These are phyloP conservation scores for Magnusiomyces clavatus DNA, from an alignment of 1,139 yeast species.

Conservation along the genomic window DNA sequence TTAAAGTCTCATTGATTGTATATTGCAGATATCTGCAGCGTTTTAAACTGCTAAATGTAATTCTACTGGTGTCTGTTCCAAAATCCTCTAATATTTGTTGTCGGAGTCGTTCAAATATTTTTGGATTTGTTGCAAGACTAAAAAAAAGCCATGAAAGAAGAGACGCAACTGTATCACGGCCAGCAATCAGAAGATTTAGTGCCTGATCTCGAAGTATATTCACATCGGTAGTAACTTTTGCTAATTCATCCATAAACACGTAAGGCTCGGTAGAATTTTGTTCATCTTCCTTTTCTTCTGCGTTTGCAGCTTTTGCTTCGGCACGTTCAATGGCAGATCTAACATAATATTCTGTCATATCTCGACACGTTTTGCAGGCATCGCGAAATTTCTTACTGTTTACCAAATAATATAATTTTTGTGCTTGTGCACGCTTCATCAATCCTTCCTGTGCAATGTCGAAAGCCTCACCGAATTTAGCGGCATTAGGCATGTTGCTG, in stretches of 20 bases:
- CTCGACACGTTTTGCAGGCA: conserved; percentile 2
- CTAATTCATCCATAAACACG: conserved; percentile 39
- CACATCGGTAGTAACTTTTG: conserved; percentile 38
- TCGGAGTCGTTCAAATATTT: conserved; percentile 32
- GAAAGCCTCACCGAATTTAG: conserved; percentile 35
- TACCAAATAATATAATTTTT: conserved; percentile 31
- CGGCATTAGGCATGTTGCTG: conserved; percentile 22
- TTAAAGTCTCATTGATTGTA: conserved; percentile 41
- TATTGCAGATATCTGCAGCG: conserved; percentile 40
- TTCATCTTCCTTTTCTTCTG: conserved; percentile 31
- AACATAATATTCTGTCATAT: conserved; percentile 5
- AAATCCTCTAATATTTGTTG: conserved; percentile 33
- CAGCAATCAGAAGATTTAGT: conserved; percentile 40
- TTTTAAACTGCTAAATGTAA: conserved; percentile 41
- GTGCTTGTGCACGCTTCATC: conserved; percentile 32
- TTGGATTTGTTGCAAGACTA: conserved; percentile 38
- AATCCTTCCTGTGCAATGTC: conserved; percentile 34
- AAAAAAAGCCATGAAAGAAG: conserved; percentile 36
- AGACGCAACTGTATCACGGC: conserved; percentile 44
- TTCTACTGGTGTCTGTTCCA: conserved; percentile 25
- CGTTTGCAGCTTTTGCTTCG: conserved; percentile 30
- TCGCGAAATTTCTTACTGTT: conserved; percentile 29
- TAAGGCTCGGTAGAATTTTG: conserved; percentile 27
- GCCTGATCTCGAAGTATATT: conserved; percentile 37
- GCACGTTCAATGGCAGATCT: conserved; percentile 3